Conservation (phyloP, 1,139 yeast species). For the Debaryomyces robertsiae region DNA sequence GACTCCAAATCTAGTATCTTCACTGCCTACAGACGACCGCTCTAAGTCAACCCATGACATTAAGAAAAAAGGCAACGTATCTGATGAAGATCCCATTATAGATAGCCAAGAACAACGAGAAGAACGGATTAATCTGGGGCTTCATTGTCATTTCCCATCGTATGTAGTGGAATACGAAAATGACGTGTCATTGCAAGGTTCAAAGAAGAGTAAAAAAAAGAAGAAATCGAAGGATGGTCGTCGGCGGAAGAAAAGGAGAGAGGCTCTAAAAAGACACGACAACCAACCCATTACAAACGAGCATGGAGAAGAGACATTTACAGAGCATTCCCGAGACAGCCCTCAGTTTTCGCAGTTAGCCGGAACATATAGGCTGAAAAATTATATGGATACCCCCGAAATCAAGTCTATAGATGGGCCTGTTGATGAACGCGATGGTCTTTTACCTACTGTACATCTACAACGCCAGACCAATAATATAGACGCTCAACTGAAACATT, state of each 20-base stretch:
- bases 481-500: no score
- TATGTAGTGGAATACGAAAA: no score
- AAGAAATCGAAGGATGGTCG: constrained; percentile 27
- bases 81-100: not conserved
- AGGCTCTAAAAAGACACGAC: not conserved
- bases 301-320: not conserved
- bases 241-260: constrained; percentile 1
- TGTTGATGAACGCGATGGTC: no score
- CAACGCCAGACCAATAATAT: no score
- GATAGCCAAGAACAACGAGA: not conserved
- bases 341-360: no score
- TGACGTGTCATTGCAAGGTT: constrained; percentile 28
- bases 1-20: not conserved
- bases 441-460: no score
- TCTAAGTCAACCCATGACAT: no score
- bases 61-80: not conserved
- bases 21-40: no score
- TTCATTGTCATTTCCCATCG: not conserved
- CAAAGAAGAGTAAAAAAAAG: constrained; percentile 33
- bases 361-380: no score
- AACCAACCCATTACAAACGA: not conserved
- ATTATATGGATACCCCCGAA: no score
- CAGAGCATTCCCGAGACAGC: no score
- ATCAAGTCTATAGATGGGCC: no score
- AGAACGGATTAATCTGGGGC: not conserved